Evolutionary conservation across 495 filamentous ascomycete genomes (phyloP).

Genomic region (Xylaria sp.): DNA sequence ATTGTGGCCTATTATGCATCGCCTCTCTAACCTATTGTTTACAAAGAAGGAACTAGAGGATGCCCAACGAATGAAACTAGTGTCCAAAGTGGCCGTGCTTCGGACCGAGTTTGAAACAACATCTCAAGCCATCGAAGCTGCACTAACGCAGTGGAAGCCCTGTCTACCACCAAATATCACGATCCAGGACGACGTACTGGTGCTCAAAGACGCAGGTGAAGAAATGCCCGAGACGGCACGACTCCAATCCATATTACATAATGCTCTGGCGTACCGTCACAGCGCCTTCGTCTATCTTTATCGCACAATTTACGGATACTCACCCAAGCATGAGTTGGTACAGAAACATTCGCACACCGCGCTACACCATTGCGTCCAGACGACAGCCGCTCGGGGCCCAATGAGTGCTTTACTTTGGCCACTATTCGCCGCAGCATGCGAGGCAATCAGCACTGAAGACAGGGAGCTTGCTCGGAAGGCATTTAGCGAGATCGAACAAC

Average conservation of each 20-base stretch:
- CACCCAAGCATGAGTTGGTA: slow-evolving; percentile 53
- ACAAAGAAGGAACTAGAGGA: slow-evolving; percentile 58
- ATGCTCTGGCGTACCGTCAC: slow-evolving; percentile 68
- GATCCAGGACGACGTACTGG: slow-evolving; percentile 28
- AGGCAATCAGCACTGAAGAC: slow-evolving; percentile 54
- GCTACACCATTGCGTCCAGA: slow-evolving; percentile 59
- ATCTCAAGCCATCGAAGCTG: slow-evolving; percentile 62
- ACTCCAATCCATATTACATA: slow-evolving; percentile 61
- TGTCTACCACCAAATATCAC: slow-evolving; percentile 41
- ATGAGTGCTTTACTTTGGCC: slow-evolving; percentile 69
- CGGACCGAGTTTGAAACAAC: slow-evolving; percentile 62
- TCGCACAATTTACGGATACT: slow-evolving; percentile 56
- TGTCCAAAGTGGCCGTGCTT: slow-evolving; percentile 59
- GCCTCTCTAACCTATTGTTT: slow-evolving; percentile 61
- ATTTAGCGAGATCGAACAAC: slow-evolving; percentile 55
- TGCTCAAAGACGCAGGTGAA: slow-evolving; percentile 23
- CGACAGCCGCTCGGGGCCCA: slow-evolving; percentile 59
- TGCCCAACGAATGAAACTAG: slow-evolving; percentile 42
- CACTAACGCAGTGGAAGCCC: slow-evolving; percentile 62
- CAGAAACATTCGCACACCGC: slow-evolving; percentile 58
- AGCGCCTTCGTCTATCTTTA: slow-evolving; percentile 67
- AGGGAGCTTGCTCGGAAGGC: slow-evolving; percentile 52
- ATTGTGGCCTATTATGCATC: slow-evolving; percentile 69
- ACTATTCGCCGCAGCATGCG: slow-evolving; percentile 65
- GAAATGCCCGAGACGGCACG: slow-evolving; percentile 40